Conservation (phyloP, 108 stramenopile species). For the Pseudonitzschia multiseries region DNA sequence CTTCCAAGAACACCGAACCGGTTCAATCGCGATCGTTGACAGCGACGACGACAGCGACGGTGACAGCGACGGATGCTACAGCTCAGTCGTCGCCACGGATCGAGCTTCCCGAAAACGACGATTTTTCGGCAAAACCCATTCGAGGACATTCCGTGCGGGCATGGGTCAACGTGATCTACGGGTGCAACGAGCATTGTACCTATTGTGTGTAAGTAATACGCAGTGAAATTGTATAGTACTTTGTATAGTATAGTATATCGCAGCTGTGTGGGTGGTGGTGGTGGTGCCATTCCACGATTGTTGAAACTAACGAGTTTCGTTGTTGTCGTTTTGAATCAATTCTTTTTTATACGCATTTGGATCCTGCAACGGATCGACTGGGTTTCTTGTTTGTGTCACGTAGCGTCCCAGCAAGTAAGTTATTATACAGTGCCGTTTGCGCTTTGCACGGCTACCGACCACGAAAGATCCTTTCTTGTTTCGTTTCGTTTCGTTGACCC, state of each 20-base stretch:
- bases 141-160: conserved; percentile 62
- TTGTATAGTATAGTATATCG: no score
- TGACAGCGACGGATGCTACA: neutral
- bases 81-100: neutral
- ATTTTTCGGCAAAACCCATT: conserved; percentile 55
- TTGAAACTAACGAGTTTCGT: neutral
- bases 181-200: conserved; percentile 88
- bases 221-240: no score
- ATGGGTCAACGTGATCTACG: conserved; percentile 91
- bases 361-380: no score
- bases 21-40: neutral
- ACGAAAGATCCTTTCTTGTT: no score
- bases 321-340: neutral
- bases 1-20: neutral
- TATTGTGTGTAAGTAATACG: conserved; percentile 74
- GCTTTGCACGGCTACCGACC: no score
- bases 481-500: neutral
- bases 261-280: neutral
- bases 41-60: neutral
- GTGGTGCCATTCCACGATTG: neutral
- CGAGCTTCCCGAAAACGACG: conserved; percentile 39
- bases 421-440: neutral
- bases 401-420: conserved; percentile 18
- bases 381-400: no score
- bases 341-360: neutral